phyloP scores from a whole-genome alignment of 2,329 filamentous ascomycete genomes.

The Diaporthe longicolla region DNA sequence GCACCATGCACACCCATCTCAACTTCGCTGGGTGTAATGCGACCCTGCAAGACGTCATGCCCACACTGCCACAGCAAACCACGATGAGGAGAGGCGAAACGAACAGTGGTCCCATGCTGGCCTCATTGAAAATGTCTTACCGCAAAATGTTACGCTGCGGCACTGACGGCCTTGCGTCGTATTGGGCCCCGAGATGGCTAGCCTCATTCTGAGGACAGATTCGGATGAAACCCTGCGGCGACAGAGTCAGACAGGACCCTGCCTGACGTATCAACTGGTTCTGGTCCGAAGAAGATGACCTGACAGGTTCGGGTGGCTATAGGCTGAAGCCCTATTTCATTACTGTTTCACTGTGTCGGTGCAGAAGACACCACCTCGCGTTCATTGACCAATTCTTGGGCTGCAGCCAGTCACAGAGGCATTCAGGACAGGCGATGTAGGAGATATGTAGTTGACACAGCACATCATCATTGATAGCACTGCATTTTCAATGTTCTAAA shows the following conservation, averaged over 20 bases:
- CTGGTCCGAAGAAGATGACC: not conserved
- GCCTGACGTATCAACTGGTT: not conserved
- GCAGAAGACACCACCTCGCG: not conserved
- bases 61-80: too few species aligned
- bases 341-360: not conserved
- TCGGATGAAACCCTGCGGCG: slow-evolving; percentile 26
- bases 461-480: not conserved
- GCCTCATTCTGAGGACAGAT: not conserved
- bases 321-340: not conserved
- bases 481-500: not conserved
- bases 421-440: not conserved
- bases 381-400: not conserved
- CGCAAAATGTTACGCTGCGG: not conserved
- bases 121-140: not conserved
- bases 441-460: not conserved
- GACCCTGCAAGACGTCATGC: not conserved
- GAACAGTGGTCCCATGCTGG: not conserved
- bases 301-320: not conserved
- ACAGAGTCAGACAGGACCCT: not conserved
- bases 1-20: not conserved
- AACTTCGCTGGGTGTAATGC: not conserved
- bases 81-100: too few species aligned
- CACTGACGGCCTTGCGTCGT: not conserved
- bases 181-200: not conserved
- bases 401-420: not conserved